Conservation (phyloP, 2,329 filamentous ascomycete genomes). For the Aspergillus terreus region DNA sequence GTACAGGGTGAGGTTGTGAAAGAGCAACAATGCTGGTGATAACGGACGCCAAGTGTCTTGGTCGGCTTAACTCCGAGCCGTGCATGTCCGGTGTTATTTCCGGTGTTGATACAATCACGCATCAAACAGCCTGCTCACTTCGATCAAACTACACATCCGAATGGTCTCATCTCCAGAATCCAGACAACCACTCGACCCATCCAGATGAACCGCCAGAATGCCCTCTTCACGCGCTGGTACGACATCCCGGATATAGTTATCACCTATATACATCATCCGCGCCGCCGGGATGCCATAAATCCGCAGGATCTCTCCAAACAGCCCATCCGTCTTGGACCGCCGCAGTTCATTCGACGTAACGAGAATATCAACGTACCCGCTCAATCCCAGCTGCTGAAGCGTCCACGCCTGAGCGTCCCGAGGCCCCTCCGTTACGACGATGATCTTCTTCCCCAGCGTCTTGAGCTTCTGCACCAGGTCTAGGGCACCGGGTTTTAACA, state of each 20-base stretch:
- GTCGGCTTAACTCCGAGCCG: not conserved
- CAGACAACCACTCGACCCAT: no score
- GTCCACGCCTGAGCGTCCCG: slow-evolving; percentile 48
- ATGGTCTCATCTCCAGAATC: no score
- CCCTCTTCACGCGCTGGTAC: slow-evolving; percentile 19
- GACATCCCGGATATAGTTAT: slow-evolving; percentile 26
- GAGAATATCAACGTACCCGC: slow-evolving; percentile 25
- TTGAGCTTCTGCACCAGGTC: slow-evolving; percentile 34
- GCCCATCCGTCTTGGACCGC: slow-evolving; percentile 29
- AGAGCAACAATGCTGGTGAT: not conserved
- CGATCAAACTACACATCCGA: no score
- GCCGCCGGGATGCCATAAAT: slow-evolving; percentile 16
- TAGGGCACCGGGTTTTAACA: slow-evolving; percentile 37
- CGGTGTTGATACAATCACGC: no score
- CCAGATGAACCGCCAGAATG: slow-evolving; percentile 15
- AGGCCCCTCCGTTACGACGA: slow-evolving; percentile 47
- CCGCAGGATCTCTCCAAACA: slow-evolving; percentile 23
- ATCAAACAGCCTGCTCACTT: no score
- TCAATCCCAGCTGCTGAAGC: slow-evolving; percentile 28
- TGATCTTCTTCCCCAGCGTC: slow-evolving; percentile 36
- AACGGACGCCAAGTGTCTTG: not conserved
- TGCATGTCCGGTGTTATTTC: not conserved
- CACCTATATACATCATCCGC: slow-evolving; percentile 26
- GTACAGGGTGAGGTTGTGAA: not conserved
- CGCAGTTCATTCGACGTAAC: slow-evolving; percentile 32